Evolutionary conservation across 2,329 filamentous ascomycete species (phyloP).

Genomic region (Pseudogymnoascus sp.): DNA sequence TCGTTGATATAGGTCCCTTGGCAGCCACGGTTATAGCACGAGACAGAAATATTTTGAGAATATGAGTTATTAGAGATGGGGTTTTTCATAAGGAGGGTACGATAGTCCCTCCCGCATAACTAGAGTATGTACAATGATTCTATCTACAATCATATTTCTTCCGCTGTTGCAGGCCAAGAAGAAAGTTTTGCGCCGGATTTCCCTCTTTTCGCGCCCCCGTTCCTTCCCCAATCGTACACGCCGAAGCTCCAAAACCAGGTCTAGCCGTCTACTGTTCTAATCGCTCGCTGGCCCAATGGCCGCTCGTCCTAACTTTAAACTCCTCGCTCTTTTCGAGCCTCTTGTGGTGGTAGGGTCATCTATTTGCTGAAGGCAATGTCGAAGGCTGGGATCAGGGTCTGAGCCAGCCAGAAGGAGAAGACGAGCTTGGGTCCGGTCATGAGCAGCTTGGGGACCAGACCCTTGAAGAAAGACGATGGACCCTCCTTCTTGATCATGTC

Average conservation of each 20-base stretch:
- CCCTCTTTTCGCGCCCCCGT: neutral
- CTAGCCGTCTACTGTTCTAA: slow-evolving; percentile 7
- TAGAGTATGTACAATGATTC: slow-evolving; percentile 6
- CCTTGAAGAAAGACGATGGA: slow-evolving; percentile 88
- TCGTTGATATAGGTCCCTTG: neutral
- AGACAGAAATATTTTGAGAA: neutral
- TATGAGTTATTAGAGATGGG: neutral
- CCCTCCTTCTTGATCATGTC: slow-evolving; percentile 95
- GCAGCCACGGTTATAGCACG: neutral
- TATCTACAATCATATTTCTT: slow-evolving; percentile 9
- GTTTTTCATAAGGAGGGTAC: neutral
- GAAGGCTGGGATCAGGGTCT: slow-evolving; percentile 94
- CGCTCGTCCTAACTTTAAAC: neutral
- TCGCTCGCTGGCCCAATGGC: slow-evolving; percentile 7
- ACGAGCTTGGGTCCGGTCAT: slow-evolving; percentile 99
- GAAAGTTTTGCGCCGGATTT: neutral
- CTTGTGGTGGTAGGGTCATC: neutral
- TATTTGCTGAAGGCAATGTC: slow-evolving; percentile 40
- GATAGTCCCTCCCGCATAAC: slow-evolving; percentile 3
- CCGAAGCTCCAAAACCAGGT: slow-evolving; percentile 7
- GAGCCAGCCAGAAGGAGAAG: slow-evolving; percentile 99
- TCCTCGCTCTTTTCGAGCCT: neutral
- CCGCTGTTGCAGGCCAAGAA: neutral
- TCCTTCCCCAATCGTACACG: slow-evolving; percentile 3
- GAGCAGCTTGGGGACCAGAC: slow-evolving; percentile 88